Conservation (phyloP, 257 asterid species). For the Ophiorrhiza pumila region DNA sequence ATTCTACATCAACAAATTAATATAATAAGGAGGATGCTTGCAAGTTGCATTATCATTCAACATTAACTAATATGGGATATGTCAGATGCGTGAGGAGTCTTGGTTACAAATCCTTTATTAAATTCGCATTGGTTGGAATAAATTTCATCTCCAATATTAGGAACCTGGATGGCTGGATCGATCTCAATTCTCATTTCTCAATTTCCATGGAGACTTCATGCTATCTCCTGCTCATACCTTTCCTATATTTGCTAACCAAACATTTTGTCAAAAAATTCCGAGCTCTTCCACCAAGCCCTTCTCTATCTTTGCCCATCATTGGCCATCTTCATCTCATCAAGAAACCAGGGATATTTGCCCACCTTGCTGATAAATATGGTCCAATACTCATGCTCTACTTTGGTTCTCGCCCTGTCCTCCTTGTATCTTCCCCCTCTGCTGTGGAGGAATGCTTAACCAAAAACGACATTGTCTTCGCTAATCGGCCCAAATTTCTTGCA, state of each 20-base stretch:
- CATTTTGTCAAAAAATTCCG: constrained; percentile 39
- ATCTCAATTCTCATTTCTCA: too few relatives aligned
- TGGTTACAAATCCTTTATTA: too few relatives aligned
- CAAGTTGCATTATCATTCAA: neutral
- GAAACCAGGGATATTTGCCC: constrained; percentile 49
- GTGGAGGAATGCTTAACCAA: constrained; percentile 60
- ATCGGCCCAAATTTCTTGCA: constrained; percentile 56
- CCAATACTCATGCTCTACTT: constrained; percentile 51
- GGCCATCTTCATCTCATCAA: constrained; percentile 63
- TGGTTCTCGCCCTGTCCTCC: constrained; percentile 57
- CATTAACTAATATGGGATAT: neutral
- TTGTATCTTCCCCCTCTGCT: constrained; percentile 55
- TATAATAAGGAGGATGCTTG: too few relatives aligned
- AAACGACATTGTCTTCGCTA: constrained; percentile 60
- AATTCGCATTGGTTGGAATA: too few relatives aligned
- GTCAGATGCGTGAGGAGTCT: too few relatives aligned
- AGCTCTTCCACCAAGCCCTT: constrained; percentile 68
- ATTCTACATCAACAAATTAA: neutral
- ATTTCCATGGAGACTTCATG: neutral
- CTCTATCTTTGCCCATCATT: constrained; percentile 50
- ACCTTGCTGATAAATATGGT: constrained; percentile 43
- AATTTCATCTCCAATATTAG: too few relatives aligned
- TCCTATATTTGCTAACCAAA: constrained; percentile 18
- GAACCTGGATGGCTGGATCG: too few relatives aligned
- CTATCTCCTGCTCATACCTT: constrained; percentile 13